Conservation (phyloP, 108 stramenopile species). For the Asterionellopsis glacialis region DNA sequence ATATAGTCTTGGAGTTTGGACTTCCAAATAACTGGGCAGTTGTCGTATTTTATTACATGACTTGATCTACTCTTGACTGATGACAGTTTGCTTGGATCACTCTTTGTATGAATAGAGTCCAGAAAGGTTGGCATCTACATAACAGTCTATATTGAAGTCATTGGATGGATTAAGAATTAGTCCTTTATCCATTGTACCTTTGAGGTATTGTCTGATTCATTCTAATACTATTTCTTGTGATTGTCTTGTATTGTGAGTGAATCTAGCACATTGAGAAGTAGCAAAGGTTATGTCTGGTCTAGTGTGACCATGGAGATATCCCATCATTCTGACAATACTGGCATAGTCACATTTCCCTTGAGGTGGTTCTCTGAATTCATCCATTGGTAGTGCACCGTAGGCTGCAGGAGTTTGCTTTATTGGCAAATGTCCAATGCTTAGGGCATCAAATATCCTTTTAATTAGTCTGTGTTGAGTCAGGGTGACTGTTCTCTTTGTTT, state of each 20-base stretch:
- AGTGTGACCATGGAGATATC: constrained; percentile 22
- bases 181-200: no score
- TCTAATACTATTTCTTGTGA: constrained; percentile 11
- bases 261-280: constrained; percentile 21
- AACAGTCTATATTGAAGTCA: constrained; percentile 18
- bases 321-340: constrained; percentile 33
- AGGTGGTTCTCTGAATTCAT: background rate
- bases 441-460: constrained; percentile 28
- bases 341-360: constrained; percentile 18
- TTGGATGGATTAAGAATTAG: background rate
- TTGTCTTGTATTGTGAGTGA: constrained; percentile 2
- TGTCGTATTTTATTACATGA: constrained; percentile 19
- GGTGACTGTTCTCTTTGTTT: constrained; percentile 8
- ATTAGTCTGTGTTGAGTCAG: constrained; percentile 34
- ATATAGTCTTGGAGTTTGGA: constrained; percentile 39
- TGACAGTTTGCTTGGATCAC: constrained; percentile 17
- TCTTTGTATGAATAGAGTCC: constrained; percentile 23
- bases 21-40: constrained; percentile 30
- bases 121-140: constrained; percentile 36
- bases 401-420: constrained; percentile 1
- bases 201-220: no score
- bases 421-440: constrained; percentile 6
- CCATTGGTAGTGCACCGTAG: background rate
- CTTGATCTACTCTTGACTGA: constrained; percentile 34
- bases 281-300: constrained; percentile 23